These are phyloP conservation scores for Leishmania tarentolae DNA, from an alignment of 208 protist genomes.

Conservation along the genomic window DNA sequence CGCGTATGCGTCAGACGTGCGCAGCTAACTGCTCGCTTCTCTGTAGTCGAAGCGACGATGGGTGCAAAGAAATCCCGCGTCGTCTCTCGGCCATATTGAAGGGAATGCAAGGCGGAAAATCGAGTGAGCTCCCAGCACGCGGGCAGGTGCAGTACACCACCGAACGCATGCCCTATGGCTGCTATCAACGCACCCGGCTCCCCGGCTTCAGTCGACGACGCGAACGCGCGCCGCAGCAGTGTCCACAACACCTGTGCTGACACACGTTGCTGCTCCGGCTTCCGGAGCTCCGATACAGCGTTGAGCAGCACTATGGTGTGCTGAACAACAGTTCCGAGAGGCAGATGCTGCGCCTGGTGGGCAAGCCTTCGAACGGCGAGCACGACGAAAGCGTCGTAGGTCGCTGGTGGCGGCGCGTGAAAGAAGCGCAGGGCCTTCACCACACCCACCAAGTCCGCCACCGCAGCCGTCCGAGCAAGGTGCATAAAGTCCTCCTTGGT, in stretches of 20 bases:
- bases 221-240: conserved; percentile 13
- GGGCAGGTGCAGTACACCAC: conserved; percentile 4
- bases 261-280: conserved; percentile 28
- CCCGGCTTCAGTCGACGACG: not conserved
- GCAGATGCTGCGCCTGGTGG: not conserved
- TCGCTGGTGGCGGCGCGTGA: conserved; percentile 62
- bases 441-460: conserved; percentile 52
- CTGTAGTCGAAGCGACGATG: not conserved
- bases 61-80: conserved; percentile 11
- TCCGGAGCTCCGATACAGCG: conserved; percentile 24
- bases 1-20: not conserved
- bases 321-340: conserved; percentile 16
- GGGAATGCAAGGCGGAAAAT: conserved; percentile 8
- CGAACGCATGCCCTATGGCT: not conserved
- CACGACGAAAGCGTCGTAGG: conserved; percentile 65
- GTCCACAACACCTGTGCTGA: conserved; percentile 22
- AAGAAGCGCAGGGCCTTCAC: conserved; percentile 60
- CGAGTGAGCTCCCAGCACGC: conserved; percentile 16
- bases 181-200: not conserved
- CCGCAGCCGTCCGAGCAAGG: conserved; percentile 31
- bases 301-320: conserved; percentile 31
- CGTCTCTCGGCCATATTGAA: conserved; percentile 13
- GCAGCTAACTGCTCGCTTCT: not conserved
- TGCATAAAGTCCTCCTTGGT: conserved; percentile 26
- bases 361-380: conserved; percentile 12